Conservation (phyloP, 2,329 filamentous ascomycete genomes). For the Trichoderma asperellum region DNA sequence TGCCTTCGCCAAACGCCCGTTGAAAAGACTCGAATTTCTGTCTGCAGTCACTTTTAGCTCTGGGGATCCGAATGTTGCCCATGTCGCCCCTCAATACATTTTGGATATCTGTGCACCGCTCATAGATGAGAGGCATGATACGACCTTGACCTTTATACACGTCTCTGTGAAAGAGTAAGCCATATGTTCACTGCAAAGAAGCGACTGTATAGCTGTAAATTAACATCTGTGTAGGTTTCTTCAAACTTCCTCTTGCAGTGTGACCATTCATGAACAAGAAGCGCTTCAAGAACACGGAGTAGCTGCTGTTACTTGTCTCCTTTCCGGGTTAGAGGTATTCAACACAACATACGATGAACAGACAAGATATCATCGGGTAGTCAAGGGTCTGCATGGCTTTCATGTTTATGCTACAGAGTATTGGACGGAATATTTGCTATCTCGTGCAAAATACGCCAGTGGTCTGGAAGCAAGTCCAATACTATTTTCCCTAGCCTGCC, state of each 20-base stretch:
- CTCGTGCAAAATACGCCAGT: background rate
- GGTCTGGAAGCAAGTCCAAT: background rate
- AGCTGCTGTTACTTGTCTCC: background rate
- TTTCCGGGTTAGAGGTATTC: background rate
- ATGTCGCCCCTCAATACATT: background rate
- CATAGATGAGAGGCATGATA: background rate
- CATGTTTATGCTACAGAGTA: background rate
- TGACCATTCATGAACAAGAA: background rate
- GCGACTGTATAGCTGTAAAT: background rate
- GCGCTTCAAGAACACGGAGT: background rate
- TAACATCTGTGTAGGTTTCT: background rate
- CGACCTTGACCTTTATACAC: background rate
- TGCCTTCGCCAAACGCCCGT: background rate
- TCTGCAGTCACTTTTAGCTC: background rate
- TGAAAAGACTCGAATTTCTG: background rate
- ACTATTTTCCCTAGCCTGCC: background rate
- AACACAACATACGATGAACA: background rate
- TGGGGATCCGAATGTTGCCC: background rate
- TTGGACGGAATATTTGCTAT: background rate
- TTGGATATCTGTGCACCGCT: background rate
- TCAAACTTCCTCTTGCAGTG: background rate
- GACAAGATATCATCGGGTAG: background rate
- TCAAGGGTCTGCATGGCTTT: background rate
- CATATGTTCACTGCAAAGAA: background rate
- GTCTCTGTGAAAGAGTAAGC: background rate